These are phyloP conservation scores for Vitis riparia DNA, from an alignment of 164 flowering plant genomes.

Conservation along the genomic window DNA sequence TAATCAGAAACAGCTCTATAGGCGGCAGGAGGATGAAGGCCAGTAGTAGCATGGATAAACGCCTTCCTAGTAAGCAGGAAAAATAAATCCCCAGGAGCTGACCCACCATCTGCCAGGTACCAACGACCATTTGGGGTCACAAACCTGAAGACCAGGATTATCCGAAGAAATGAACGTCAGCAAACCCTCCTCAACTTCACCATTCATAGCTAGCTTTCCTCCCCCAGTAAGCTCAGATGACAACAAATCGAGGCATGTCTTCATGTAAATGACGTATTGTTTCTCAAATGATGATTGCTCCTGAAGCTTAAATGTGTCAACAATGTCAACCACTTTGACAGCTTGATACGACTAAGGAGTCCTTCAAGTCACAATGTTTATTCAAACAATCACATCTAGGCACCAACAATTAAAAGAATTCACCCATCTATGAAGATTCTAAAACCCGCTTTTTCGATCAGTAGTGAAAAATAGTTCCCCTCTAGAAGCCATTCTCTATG, in stretches of 20 bases:
- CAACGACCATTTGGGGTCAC: conserved; percentile 93
- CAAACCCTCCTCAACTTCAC: conserved; percentile 85
- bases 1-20: conserved; percentile 62
- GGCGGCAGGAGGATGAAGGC: conserved; percentile 81
- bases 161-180: conserved; percentile 82
- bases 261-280: conserved; percentile 18
- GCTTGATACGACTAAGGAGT: no score
- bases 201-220: conserved; percentile 52
- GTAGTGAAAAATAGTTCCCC: no score
- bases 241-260: no score
- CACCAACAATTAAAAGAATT: no score
- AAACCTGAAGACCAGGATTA: conserved; percentile 84
- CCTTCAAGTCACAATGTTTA: no score
- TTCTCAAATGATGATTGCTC: no score
- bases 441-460: no score
- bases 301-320: no score
- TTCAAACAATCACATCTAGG: no score
- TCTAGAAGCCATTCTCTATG: no score
- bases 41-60: conserved; percentile 94
- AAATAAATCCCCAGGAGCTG: conserved; percentile 63
- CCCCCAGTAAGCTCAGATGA: conserved; percentile 22
- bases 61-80: conserved; percentile 86
- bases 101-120: conserved; percentile 81
- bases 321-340: no score
- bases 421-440: no score